phyloP scores from a whole-genome alignment of 768 basidiomycete species.

The Xerocomellus amylosporus region DNA sequence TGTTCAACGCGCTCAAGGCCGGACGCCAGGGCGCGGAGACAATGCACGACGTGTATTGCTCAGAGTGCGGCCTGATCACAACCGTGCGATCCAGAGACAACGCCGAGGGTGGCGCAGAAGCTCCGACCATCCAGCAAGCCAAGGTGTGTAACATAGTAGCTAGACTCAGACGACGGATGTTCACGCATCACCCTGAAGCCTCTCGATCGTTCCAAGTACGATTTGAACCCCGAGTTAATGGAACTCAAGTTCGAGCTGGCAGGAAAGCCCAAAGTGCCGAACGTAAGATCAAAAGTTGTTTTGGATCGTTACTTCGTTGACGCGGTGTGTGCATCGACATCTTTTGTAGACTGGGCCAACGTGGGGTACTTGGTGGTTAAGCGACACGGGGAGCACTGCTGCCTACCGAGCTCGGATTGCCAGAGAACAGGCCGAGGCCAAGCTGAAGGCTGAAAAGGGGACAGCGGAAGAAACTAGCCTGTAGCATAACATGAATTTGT shows the following conservation, averaged over 20 bases:
- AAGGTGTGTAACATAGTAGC: background rate
- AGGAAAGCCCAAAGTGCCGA: background rate
- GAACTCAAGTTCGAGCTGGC: constrained; percentile 1
- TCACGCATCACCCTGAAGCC: background rate
- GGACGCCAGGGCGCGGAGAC: constrained; percentile 16
- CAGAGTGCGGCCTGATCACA: constrained; percentile 16
- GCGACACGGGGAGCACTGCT: constrained; percentile 14
- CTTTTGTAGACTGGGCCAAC: background rate
- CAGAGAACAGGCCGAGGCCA: constrained; percentile 10
- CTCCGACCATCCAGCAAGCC: constrained; percentile 9
- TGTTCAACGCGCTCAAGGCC: constrained; percentile 14
- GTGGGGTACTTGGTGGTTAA: constrained; percentile 16
- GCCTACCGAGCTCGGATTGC: constrained; percentile 10
- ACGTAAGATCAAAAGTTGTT: background rate
- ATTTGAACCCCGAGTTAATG: constrained; percentile 7
- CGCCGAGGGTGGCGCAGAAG: constrained; percentile 12
- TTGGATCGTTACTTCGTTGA: background rate
- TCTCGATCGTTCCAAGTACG: constrained; percentile 15
- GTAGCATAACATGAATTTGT: background rate
- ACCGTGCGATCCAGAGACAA: constrained; percentile 13
- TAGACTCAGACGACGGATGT: background rate
- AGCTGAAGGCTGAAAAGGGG: background rate
- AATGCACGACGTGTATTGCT: constrained; percentile 20
- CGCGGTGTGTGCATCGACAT: too few species aligned
- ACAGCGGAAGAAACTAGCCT: background rate